Base-by-base conservation (phyloP, 306 rosid genomes). In the Medicago lupulina region DNA sequence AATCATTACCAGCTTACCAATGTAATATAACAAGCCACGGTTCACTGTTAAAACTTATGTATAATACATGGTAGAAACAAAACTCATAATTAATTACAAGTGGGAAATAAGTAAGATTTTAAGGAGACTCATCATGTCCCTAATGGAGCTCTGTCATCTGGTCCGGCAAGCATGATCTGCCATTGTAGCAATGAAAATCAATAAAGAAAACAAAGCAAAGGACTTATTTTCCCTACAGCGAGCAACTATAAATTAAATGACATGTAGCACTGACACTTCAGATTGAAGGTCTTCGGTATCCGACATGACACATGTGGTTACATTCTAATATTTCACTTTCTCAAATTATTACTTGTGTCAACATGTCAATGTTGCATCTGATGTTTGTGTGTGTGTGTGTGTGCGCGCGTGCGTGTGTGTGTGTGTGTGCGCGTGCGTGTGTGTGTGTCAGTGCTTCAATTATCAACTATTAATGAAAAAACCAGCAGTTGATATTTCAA, bases 101-200 rank as follows among this genome's bases (percentile, higher is more conserved):
- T 57, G 64, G 34, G 19, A 38, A 36, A 25, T 34, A 34, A 34
- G 57, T 60, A 49, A 41, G 51, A 74, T 69, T 62, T 69, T 55
- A 34, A 66, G 55, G 51, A 76, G 73, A 50, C 74, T 81, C 74
- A 66, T 87, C 85, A 84, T 68, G 90, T 87, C 63, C 91, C 93
- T 72, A 82, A 64, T 59, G 92, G 82, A 79, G 92, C 87, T 84
- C 97, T 90, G 88, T 92, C 97, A 71, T 89, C 96, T 14, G 98
- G 98, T 69, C 98, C 97, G 17, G 97, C 95, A 74, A 95, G 89
- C 89, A 90, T 84, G 81, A 95, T 90, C 98, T 95, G 91, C 1
- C 64, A 86, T 76, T 70, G 75, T 47, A 85, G 61, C 67, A 65
- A 62, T 73, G 11, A 47, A 8, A 6, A 72, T 23, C 61, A 53